Percentiles rank a stretch among this genome's conserved stretches.
Conservation (phyloP, 2,329 filamentous ascomycete species). For the Emericellopsis atlantica region DNA sequence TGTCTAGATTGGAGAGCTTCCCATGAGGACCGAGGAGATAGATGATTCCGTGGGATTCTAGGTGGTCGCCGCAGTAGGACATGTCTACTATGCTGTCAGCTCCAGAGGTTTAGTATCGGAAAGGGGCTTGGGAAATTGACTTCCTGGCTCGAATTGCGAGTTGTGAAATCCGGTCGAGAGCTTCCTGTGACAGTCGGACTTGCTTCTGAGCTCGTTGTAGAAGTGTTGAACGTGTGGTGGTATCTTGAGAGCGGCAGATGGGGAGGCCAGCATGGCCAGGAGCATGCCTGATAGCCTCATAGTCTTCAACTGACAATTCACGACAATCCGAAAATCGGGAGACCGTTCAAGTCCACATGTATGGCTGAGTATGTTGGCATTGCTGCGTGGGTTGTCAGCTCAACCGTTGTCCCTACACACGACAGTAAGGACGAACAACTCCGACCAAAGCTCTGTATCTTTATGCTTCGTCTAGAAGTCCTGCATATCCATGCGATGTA, state of each 20-base stretch:
- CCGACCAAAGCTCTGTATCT: no score
- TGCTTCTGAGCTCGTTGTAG: background rate
- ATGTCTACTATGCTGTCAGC: background rate
- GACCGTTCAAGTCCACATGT: no score
- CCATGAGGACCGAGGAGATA: constrained; percentile 28
- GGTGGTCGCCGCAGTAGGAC: constrained; percentile 28
- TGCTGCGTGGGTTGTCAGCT: no score
- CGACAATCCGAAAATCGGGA: no score
- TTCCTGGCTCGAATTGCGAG: background rate
- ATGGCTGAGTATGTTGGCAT: no score
- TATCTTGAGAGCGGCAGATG: background rate
- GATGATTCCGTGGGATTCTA: constrained; percentile 21
- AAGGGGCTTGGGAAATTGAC: background rate
- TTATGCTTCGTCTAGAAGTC: no score
- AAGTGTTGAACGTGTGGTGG: background rate
- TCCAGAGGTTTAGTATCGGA: background rate
- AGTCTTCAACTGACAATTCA: no score
- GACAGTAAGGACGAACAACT: no score
- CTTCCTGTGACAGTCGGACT: background rate
- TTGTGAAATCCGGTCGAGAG: background rate
- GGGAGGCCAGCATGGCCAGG: background rate
- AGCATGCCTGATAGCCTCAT: background rate
- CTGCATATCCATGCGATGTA: no score
- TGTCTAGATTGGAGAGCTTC: constrained; percentile 39
- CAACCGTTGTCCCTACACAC: no score